These are phyloP conservation scores for Claviceps monticola DNA, from an alignment of 2,329 filamentous ascomycete species.

Conservation along the genomic window DNA sequence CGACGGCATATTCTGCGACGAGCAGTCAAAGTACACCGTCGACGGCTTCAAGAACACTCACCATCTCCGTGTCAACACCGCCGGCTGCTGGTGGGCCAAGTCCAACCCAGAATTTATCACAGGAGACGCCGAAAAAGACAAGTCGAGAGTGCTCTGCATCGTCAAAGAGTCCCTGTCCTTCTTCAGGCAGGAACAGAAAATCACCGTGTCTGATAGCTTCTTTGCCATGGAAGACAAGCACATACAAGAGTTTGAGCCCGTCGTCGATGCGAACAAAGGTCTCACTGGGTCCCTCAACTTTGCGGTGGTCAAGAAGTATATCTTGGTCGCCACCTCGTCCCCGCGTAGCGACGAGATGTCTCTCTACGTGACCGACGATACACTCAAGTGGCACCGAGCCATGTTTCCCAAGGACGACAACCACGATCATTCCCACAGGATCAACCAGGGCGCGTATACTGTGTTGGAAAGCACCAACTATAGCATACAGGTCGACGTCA, in stretches of 20 bases:
- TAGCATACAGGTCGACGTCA: conserved; percentile 91
- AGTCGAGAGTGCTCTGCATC: conserved; percentile 67
- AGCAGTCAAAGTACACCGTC: conserved; percentile 58
- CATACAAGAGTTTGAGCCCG: conserved; percentile 57
- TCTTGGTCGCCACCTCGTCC: conserved; percentile 72
- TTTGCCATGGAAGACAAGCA: conserved; percentile 43
- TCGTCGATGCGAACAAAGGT: conserved; percentile 58
- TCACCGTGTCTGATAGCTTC: conserved; percentile 72
- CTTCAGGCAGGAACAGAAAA: conserved; percentile 58
- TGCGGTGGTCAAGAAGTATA: conserved; percentile 71
- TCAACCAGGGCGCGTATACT: conserved; percentile 81
- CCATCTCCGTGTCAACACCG: conserved; percentile 51
- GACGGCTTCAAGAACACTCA: conserved; percentile 69
- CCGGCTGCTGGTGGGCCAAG: conserved; percentile 81
- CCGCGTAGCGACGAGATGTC: conserved; percentile 78
- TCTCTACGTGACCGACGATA: conserved; percentile 77
- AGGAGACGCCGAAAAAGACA: conserved; percentile 49
- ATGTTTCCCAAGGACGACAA: conserved; percentile 73
- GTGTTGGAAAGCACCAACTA: conserved; percentile 94
- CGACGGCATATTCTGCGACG: conserved; percentile 46
- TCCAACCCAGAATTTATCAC: conserved; percentile 59
- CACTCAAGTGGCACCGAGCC: conserved; percentile 76
- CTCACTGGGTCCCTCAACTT: conserved; percentile 71
- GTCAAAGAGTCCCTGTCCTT: conserved; percentile 58
- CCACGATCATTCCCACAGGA: conserved; percentile 49